A percentile compares a stretch with the other conserved stretches of the same genome.
phyloP scores from a whole-genome alignment of 768 basidiomycete species.

The Suillus weaverae region DNA sequence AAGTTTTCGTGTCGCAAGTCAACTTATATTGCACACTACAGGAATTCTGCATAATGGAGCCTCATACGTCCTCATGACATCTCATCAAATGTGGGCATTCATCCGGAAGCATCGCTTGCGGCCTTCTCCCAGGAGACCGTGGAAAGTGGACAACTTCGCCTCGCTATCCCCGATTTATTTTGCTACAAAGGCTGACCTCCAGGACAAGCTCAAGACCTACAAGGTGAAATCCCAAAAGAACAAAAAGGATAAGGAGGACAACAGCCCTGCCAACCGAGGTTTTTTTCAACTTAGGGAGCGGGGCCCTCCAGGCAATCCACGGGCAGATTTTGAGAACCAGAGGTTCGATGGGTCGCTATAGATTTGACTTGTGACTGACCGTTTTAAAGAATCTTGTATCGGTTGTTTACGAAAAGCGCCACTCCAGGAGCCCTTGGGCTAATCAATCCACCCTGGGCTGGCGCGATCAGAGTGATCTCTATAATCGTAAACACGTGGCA shows the following conservation, averaged over 20 bases:
- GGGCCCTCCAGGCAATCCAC: slow-evolving; percentile 17
- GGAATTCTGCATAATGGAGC: slow-evolving; percentile 46
- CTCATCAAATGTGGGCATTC: slow-evolving; percentile 30
- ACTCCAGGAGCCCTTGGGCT: slow-evolving; percentile 35
- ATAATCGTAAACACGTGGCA: slow-evolving; percentile 38
- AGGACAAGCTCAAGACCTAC: slow-evolving; percentile 39
- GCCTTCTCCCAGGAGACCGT: slow-evolving; percentile 13
- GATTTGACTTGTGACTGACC: neutral
- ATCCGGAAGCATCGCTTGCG: slow-evolving; percentile 18
- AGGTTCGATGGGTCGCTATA: slow-evolving; percentile 29
- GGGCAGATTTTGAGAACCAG: slow-evolving; percentile 50
- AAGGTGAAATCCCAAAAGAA: slow-evolving; percentile 40
- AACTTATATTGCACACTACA: slow-evolving; percentile 17
- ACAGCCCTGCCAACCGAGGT: slow-evolving; percentile 44
- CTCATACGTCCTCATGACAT: slow-evolving; percentile 45
- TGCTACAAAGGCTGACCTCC: slow-evolving; percentile 27
- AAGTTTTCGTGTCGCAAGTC: neutral
- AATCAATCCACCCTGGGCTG: slow-evolving; percentile 32
- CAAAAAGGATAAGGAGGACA: slow-evolving; percentile 30
- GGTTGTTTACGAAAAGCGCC: slow-evolving; percentile 25
- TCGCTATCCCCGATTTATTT: slow-evolving; percentile 54
- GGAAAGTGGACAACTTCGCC: slow-evolving; percentile 33
- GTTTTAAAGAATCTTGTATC: slow-evolving; percentile 31
- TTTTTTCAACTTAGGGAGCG: slow-evolving; percentile 25
- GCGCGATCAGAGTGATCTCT: slow-evolving; percentile 33